Evolutionary conservation across 495 filamentous ascomycete genomes (phyloP).

Genomic region (Poronia punctata): DNA sequence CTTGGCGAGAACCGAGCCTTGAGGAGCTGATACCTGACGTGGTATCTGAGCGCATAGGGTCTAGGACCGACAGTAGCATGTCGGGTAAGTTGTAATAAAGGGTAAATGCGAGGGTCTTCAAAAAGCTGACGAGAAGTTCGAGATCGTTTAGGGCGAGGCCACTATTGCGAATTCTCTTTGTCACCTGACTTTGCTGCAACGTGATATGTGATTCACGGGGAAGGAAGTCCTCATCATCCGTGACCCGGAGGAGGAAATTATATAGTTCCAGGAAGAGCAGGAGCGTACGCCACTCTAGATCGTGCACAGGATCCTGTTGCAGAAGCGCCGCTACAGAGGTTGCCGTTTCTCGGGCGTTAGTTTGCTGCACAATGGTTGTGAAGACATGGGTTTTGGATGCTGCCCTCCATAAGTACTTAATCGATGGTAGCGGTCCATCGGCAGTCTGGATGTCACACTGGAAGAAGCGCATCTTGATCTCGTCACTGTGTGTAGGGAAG

Average conservation of each 20-base stretch:
- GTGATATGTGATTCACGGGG: conserved; percentile 25
- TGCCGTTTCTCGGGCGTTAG: conserved; percentile 11
- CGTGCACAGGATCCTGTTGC: conserved; percentile 9
- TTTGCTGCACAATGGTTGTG: conserved; percentile 41
- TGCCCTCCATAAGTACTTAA: conserved; percentile 86
- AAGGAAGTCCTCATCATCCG: conserved; percentile 87
- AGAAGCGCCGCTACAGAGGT: conserved; percentile 15
- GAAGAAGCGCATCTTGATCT: conserved; percentile 94
- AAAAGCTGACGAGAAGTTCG: conserved; percentile 67
- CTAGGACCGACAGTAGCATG: conserved; percentile 20
- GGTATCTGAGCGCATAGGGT: conserved; percentile 9
- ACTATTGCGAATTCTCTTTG: conserved; percentile 54
- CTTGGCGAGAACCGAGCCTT: conserved; percentile 8
- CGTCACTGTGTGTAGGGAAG: conserved; percentile 76
- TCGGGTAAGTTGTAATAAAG: conserved; percentile 78
- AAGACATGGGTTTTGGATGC: conserved; percentile 63
- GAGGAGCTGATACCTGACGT: conserved; percentile 13
- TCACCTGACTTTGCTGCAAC: conserved; percentile 23
- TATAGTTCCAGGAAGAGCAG: conserved; percentile 92
- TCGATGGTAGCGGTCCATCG: conserved; percentile 53
- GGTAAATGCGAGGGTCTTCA: conserved; percentile 89
- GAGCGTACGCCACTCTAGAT: conserved; percentile 74
- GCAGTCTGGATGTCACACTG: conserved; percentile 60
- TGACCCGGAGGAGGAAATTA: conserved; percentile 81
- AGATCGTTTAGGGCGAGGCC: conserved; percentile 64